phyloP scores from a whole-genome alignment of 1,284 basidiomycete species.

The Cutaneotrichosporon sp. region DNA sequence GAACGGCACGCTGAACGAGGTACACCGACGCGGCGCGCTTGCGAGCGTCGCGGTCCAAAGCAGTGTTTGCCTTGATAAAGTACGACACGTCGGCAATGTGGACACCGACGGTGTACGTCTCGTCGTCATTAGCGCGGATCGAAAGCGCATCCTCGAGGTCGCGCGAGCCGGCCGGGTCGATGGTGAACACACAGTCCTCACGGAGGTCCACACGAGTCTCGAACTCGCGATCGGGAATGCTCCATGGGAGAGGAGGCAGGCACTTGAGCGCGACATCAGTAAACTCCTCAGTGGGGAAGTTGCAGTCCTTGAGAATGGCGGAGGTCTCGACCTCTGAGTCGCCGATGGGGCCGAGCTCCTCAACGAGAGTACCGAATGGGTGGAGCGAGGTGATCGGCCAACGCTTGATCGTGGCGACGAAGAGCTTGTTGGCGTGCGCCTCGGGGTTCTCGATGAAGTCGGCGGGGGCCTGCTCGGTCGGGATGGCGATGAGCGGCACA shows the following conservation, averaged over 20 bases:
- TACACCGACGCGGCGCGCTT: constrained; percentile 97
- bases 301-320: constrained; percentile 95
- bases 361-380: constrained; percentile 96
- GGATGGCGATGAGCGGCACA: constrained; percentile 97
- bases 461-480: constrained; percentile 94
- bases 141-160: constrained; percentile 95
- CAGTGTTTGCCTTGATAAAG: constrained; percentile 94
- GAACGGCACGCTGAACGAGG: constrained; percentile 88
- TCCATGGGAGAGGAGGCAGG: constrained; percentile 77
- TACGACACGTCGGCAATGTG: constrained; percentile 95
- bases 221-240: constrained; percentile 85
- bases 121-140: constrained; percentile 79
- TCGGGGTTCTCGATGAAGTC: constrained; percentile 96
- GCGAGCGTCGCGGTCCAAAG: constrained; percentile 93
- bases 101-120: constrained; percentile 83
- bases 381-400: constrained; percentile 83
- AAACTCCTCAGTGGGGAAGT: constrained; percentile 93
- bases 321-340: constrained; percentile 97
- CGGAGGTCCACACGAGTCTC: constrained; percentile 84
- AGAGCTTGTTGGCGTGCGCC: constrained; percentile 80
- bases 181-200: constrained; percentile 78
- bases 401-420: constrained; percentile 97
- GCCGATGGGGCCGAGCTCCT: constrained; percentile 97
- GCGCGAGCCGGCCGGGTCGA: constrained; percentile 83
- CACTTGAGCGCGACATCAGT: constrained; percentile 91